Evolutionary conservation across 1,284 basidiomycete genomes (phyloP), one percentile per base, ranked within the genome.

Genomic region (Leccinum cinnamomeum): DNA sequence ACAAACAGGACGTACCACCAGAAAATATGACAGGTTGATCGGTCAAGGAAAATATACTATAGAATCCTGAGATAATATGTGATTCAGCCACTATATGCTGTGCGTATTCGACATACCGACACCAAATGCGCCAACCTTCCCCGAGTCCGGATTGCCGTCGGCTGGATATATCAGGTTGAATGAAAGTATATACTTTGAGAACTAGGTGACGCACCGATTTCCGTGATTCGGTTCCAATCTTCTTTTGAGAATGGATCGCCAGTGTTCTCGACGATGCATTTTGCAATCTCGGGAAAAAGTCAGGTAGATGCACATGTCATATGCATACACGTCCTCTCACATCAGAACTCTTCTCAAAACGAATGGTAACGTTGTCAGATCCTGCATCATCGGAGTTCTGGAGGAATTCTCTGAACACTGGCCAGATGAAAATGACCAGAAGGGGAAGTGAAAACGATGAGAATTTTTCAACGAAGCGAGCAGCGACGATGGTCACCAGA

Each of bases 301-400:
- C n/a, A 57, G 8, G 20, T 56, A 3, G 20, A 23, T 46, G 44
- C 3, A 25, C 3, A 10, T 11, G 12, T 20, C 12, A 18, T 7
- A n/a, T 0, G 30, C 12, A 16, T 11, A n/a, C n/a, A 37, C 11
- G n/a, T 18, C 18, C 14, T n/a, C 30, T 35, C 6, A 54, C 30
- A 25, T 33, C 16, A 12, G 44, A 30, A 28, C 18, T 7, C n/a
- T 23, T 20, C 56, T 91, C 85, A 67, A 95, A 95, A 63, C 82
- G 84, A 64, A 95, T 91, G 74, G 94, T 90, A 4, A 91, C 93
- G 50, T 84, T 79, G 56, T 82, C 84, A 6, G 94, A 91, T 46
- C 86, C 87, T 0, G 94, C 95, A 77, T 98, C 96, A 73, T 98
- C 95, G 8, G 95, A 95, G 73, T 98, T 98, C 79, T 98, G 82